These are phyloP conservation scores for Ustilaginoidea virens DNA, from an alignment of 2,329 filamentous ascomycete genomes.

Conservation along the genomic window DNA sequence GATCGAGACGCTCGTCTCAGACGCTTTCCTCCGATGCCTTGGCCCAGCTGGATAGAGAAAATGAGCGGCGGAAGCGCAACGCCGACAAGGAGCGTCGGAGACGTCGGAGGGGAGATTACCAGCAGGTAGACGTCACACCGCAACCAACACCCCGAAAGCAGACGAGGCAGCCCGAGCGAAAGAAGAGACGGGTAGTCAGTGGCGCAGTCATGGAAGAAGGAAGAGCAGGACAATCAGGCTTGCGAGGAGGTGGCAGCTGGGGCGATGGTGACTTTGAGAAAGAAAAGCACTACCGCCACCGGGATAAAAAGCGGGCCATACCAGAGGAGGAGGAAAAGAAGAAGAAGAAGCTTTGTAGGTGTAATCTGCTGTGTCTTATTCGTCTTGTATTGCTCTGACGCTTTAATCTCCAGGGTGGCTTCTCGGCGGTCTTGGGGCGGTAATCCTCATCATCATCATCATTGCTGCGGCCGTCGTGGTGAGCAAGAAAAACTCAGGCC, in stretches of 20 bases:
- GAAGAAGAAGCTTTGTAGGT: slow-evolving; percentile 50
- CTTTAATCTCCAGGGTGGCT: slow-evolving; percentile 42
- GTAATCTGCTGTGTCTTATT: no score
- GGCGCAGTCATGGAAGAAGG: slow-evolving; percentile 57
- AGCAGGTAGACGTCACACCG: slow-evolving; percentile 1
- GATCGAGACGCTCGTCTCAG: slow-evolving; percentile 8
- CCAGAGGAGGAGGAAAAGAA: slow-evolving; percentile 35
- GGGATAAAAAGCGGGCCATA: slow-evolving; percentile 29
- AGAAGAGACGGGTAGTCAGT: slow-evolving; percentile 50
- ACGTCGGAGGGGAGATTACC: slow-evolving; percentile 5
- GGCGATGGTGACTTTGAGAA: slow-evolving; percentile 30
- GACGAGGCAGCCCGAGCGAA: slow-evolving; percentile 21
- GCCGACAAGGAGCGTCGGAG: slow-evolving; percentile 17
- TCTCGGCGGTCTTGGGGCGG: slow-evolving; percentile 33
- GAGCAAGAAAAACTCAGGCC: slow-evolving; percentile 38
- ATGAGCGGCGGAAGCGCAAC: slow-evolving; percentile 33
- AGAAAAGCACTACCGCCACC: slow-evolving; percentile 29
- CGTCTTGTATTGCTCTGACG: no score
- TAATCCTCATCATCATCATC: slow-evolving; percentile 51
- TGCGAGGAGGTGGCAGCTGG: slow-evolving; percentile 28
- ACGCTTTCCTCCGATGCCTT: slow-evolving; percentile 38
- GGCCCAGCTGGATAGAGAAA: slow-evolving; percentile 48
- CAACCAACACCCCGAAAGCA: slow-evolving; percentile 8
- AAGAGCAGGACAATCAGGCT: slow-evolving; percentile 17
- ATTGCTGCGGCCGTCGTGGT: slow-evolving; percentile 50